Evolutionary conservation across 1,284 basidiomycete genomes (phyloP), one percentile per base, ranked within the genome.

Genomic region (Pterula multifida): DNA sequence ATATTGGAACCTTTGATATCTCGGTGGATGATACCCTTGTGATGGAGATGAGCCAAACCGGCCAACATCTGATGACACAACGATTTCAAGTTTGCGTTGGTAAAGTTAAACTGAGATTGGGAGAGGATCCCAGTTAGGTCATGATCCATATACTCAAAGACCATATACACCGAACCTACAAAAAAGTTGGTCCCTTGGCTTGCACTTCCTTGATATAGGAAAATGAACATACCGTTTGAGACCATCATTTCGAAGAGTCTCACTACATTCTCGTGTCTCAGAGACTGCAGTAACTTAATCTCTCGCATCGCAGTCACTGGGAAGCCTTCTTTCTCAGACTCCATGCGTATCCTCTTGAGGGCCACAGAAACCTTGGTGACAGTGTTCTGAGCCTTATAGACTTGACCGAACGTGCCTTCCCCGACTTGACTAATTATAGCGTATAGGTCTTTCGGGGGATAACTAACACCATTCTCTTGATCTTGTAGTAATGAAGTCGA

Each of bases 1-100:
- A 99, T 95, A 63, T 99, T 99, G 2, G 92, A 95, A 6, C 95
- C 94, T 65, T 99, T 99, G 66, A 99, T 90, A 66, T 99, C 96
- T 15, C 96, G 86, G 65, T 99, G 96, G 50, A 99, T 86, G 53
- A 99, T 91, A 3, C 90, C 85, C 60, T 92, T 91, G 62, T 85
- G 85, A 65, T 99, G 96, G 36, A 98, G 79, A 64, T 98, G 98
- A 13, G 85, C 87, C 23, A 99, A 71, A 0, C 96, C 97, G 1
- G 80, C 75, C 24, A 99, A 79, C 83, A 99, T 94, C 66, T 99
- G 96, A 54, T 82, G 75, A 60, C 89, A 94, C 45, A 99, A 77
- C 0, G 93, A 96, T 70, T 99, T 99, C 51, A 97, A 73, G 64
- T 99, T 89, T 13, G 88, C 90, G 15, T 81, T 75, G 1, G 79